Conservation (phyloP, 495 filamentous ascomycete genomes). For the Lepidopterella palustris region DNA sequence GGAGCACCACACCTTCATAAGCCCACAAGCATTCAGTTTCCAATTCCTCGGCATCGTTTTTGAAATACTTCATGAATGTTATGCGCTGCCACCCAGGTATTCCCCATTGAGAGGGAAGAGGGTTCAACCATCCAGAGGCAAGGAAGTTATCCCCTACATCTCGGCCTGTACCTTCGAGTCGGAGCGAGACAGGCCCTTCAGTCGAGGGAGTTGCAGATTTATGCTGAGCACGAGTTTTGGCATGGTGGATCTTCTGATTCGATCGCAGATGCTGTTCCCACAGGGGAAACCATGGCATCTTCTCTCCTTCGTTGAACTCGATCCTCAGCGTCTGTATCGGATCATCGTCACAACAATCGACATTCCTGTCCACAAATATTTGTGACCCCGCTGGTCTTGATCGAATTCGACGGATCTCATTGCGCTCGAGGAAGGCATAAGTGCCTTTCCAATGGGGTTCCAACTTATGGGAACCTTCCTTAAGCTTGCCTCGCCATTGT, state of each 20-base stretch:
- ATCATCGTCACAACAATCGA: slow-evolving; percentile 5
- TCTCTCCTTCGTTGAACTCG: too few species aligned
- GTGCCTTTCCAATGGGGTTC: slow-evolving; percentile 35
- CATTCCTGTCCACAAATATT: slow-evolving; percentile 18
- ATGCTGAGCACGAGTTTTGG: slow-evolving; percentile 31
- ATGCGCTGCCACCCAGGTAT: slow-evolving; percentile 38
- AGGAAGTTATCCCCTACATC: slow-evolving; percentile 27
- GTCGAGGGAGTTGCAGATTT: slow-evolving; percentile 5
- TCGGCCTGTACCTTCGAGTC: slow-evolving; percentile 24
- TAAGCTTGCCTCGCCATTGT: slow-evolving; percentile 20
- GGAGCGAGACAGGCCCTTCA: slow-evolving; percentile 15
- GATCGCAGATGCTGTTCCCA: slow-evolving; percentile 32
- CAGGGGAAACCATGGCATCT: slow-evolving; percentile 22
- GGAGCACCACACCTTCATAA: slow-evolving; percentile 40
- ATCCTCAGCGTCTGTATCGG: neutral
- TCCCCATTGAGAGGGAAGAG: slow-evolving; percentile 31
- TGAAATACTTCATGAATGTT: slow-evolving; percentile 38
- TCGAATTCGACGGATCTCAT: slow-evolving; percentile 16
- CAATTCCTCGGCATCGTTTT: slow-evolving; percentile 13
- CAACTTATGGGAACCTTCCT: slow-evolving; percentile 14
- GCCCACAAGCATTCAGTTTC: slow-evolving; percentile 33
- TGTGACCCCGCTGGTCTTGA: neutral
- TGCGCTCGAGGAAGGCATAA: slow-evolving; percentile 29
- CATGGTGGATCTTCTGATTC: neutral
- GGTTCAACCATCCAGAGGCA: slow-evolving; percentile 34